These are phyloP conservation scores for Fusarium nygamai DNA, from an alignment of 2,329 filamentous ascomycete species.

Conservation along the genomic window DNA sequence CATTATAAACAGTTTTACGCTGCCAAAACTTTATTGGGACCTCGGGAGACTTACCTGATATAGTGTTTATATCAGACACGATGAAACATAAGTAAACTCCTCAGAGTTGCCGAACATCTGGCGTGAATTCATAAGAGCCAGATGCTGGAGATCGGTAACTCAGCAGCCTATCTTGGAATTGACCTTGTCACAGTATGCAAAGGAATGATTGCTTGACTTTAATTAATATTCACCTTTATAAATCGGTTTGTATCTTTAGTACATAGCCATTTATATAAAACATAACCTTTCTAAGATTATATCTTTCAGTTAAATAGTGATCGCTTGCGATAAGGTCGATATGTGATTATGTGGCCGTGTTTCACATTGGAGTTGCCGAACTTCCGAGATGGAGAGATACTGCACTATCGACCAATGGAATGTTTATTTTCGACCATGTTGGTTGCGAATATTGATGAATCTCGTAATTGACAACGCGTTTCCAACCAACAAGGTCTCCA, in stretches of 20 bases:
- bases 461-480: not conserved
- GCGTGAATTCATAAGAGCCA: no score
- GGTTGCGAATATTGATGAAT: not conserved
- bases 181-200: no score
- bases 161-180: not conserved
- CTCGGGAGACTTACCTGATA: rapidly evolving
- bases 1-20: rapidly evolving
- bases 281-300: no score
- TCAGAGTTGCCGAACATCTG: rapidly evolving
- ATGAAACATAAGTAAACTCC: rapidly evolving
- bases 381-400: not conserved
- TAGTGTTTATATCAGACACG: rapidly evolving
- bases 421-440: not conserved
- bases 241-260: rapidly evolving
- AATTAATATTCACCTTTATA: rapidly evolving
- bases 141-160: not conserved
- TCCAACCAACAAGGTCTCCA: not conserved
- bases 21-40: no score
- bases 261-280: rapidly evolving
- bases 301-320: no score
- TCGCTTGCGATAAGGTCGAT: not conserved
- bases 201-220: not conserved
- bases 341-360: not conserved
- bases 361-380: not conserved
- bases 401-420: not conserved